Percentiles rank a stretch among this genome's conserved stretches.
These are phyloP conservation scores for Aspergillus persii DNA, from an alignment of 2,329 filamentous ascomycete genomes.

Conservation along the genomic window DNA sequence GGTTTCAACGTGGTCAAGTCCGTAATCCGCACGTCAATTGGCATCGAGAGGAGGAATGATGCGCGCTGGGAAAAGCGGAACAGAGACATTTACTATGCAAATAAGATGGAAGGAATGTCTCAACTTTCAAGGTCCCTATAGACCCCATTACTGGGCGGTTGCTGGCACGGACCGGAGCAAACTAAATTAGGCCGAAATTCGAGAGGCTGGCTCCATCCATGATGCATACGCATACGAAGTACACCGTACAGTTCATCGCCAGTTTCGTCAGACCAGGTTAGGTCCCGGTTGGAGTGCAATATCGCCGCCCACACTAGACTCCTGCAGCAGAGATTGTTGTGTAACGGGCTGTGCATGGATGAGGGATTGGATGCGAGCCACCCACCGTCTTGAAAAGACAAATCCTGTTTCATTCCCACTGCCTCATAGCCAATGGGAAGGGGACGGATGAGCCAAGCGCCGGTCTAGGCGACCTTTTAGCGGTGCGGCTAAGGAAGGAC, in stretches of 20 bases:
- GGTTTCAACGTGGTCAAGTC: neutral
- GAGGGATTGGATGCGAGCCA: neutral
- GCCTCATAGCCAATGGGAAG: neutral
- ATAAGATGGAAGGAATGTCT: neutral
- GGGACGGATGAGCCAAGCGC: neutral
- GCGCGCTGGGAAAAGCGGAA: neutral
- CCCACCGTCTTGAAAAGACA: neutral
- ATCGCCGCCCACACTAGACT: neutral
- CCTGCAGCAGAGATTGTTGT: neutral
- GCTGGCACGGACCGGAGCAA: neutral
- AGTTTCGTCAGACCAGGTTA: neutral
- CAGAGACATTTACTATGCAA: neutral
- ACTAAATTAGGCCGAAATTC: neutral
- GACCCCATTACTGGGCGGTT: neutral
- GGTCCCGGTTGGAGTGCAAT: neutral
- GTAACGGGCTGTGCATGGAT: neutral
- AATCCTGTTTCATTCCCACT: neutral
- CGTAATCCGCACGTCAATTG: neutral
- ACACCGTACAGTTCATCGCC: neutral
- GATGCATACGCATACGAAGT: neutral
- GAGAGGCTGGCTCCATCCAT: neutral
- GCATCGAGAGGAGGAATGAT: neutral
- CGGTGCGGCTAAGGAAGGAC: neutral
- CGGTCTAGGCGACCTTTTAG: neutral
- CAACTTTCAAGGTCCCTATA: neutral